Percentiles rank a stretch among this genome's conserved stretches.
phyloP scores from a whole-genome alignment of 371 early-diverging fungal species.

The Lichtheimia corymbifera region DNA sequence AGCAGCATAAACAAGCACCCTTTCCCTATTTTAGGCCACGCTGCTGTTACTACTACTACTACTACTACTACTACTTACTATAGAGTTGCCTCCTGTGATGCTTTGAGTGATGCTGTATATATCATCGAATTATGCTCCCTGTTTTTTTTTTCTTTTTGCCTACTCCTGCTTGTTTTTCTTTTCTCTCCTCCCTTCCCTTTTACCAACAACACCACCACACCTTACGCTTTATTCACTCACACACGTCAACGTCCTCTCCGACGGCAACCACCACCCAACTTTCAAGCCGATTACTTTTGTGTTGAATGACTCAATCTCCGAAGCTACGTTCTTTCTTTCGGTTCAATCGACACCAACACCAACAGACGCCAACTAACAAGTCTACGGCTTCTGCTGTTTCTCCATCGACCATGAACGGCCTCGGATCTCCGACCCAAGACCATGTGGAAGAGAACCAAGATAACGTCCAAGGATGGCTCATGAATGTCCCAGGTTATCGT shows the following conservation, averaged over 20 bases:
- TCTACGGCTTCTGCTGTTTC: constrained; percentile 3
- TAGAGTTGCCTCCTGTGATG: not conserved
- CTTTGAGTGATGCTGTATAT: not conserved
- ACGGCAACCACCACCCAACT: too few species aligned
- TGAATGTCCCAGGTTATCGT: constrained; percentile 25
- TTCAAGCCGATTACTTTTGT: too few species aligned
- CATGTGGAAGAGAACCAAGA: not conserved
- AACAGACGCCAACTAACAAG: constrained; percentile 2
- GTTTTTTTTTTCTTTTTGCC: not conserved
- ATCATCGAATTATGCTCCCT: not conserved
- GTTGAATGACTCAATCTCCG: constrained; percentile 20
- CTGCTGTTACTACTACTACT: not conserved
- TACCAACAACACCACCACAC: not conserved
- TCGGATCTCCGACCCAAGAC: constrained; percentile 17
- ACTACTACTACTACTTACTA: not conserved
- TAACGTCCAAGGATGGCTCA: constrained; percentile 26
- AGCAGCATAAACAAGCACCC: too few species aligned
- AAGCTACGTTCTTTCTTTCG: constrained; percentile 16
- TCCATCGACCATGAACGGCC: constrained; percentile 2
- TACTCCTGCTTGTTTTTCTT: not conserved
- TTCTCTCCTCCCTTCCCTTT: not conserved
- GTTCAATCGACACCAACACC: constrained; percentile 9
- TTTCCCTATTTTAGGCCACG: too few species aligned
- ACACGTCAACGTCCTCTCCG: too few species aligned
- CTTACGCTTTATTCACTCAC: not conserved